A percentile compares a stretch with the other conserved stretches of the same genome.
These are phyloP conservation scores for Lolium multiflorum DNA, from an alignment of 176 grass and related monocot species.

Conservation along the genomic window DNA sequence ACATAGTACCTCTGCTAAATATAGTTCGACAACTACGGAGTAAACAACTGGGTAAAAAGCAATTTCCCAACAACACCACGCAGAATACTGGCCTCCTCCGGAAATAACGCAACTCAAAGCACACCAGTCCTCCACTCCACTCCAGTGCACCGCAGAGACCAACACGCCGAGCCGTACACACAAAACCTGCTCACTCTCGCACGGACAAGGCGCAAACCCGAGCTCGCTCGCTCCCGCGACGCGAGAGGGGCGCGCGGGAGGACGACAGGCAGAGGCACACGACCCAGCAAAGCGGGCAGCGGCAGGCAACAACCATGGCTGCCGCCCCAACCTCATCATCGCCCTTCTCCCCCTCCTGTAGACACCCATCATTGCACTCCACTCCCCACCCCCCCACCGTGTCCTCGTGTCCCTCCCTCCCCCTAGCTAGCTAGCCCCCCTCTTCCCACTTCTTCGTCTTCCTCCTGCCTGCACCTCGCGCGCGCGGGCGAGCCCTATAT, in stretches of 20 bases:
- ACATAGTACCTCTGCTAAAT: background rate
- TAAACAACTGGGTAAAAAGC: background rate
- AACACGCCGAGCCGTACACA: constrained; percentile 37
- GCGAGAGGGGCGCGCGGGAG: background rate
- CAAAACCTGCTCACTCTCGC: constrained; percentile 17
- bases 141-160: background rate
- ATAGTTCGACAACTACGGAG: background rate
- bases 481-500: constrained; percentile 26
- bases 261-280: background rate
- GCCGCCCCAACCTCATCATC: constrained; percentile 67
- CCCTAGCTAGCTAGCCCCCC: background rate
- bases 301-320: constrained; percentile 39
- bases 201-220: background rate
- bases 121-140: background rate
- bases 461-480: constrained; percentile 26
- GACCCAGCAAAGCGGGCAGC: constrained; percentile 15
- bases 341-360: constrained; percentile 67
- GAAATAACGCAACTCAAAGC: background rate
- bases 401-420: constrained; percentile 27
- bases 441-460: background rate
- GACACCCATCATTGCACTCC: constrained; percentile 85
- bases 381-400: constrained; percentile 7
- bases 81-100: background rate
- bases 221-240: background rate
- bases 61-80: background rate